Conservation (phyloP, 2,329 filamentous ascomycete genomes). For the Metarhizium sp. region DNA sequence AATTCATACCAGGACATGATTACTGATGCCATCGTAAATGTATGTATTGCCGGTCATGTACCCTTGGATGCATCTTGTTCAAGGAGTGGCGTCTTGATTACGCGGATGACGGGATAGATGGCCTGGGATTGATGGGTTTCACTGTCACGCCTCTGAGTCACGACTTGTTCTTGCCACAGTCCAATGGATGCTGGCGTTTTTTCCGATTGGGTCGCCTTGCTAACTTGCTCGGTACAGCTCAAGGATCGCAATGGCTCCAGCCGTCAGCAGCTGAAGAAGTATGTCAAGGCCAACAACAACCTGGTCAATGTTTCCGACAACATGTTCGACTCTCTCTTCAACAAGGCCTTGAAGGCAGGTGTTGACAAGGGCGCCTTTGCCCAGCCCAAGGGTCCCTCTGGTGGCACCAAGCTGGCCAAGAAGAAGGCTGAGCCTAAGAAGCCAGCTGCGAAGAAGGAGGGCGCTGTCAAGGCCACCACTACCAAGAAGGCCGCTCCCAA, state of each 20-base stretch:
- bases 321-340: constrained; percentile 68
- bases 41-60: constrained; percentile 32
- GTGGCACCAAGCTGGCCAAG: constrained; percentile 87
- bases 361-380: constrained; percentile 81
- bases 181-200: neutral
- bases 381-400: constrained; percentile 86
- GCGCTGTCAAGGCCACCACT: constrained; percentile 21
- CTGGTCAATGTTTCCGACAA: constrained; percentile 34
- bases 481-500: constrained; percentile 22
- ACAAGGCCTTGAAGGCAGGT: constrained; percentile 72
- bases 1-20: constrained; percentile 47
- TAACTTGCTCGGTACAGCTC: constrained; percentile 38
- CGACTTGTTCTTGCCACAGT: constrained; percentile 4
- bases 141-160: constrained; percentile 7
- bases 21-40: constrained; percentile 50
- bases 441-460: constrained; percentile 23
- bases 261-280: constrained; percentile 54
- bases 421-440: constrained; percentile 44
- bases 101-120: neutral
- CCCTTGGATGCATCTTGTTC: constrained; percentile 26
- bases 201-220: constrained; percentile 8
- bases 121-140: neutral
- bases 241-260: constrained; percentile 55
- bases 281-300: constrained; percentile 46
- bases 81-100: neutral